These are phyloP conservation scores for Colletotrichum sp. DNA, from an alignment of 2,329 filamentous ascomycete genomes.

Conservation along the genomic window DNA sequence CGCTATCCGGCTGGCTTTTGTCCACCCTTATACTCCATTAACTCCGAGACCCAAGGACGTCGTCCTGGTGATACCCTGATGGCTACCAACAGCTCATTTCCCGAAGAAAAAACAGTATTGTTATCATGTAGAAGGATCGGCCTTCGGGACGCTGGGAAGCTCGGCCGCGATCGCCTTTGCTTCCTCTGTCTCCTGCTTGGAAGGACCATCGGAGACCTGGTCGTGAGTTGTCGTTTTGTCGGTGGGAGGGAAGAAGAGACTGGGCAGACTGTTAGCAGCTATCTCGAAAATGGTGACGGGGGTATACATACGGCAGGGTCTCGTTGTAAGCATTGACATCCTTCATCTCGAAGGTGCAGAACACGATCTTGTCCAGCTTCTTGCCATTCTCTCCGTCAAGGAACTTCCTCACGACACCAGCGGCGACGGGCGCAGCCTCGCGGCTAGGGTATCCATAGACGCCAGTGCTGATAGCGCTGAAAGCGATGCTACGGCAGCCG, in stretches of 20 bases:
- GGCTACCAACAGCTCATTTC: neutral
- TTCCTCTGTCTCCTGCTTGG: conserved; percentile 26
- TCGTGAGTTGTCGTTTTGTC: conserved; percentile 13
- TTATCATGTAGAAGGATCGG: conserved; percentile 28
- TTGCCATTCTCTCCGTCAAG: conserved; percentile 50
- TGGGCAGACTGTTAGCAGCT: neutral
- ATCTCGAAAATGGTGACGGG: neutral
- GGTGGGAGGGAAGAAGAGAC: conserved; percentile 21
- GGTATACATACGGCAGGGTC: conserved; percentile 71
- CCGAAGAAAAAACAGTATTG: neutral
- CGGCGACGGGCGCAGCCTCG: conserved; percentile 75
- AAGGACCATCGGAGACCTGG: conserved; percentile 23
- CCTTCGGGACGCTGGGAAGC: conserved; percentile 40
- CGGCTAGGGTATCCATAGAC: conserved; percentile 84
- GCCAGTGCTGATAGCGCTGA: conserved; percentile 86
- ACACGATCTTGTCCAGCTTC: conserved; percentile 76
- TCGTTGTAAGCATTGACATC: conserved; percentile 77
- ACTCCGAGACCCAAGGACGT: neutral
- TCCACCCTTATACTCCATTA: neutral
- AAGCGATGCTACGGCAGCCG: conserved; percentile 75
- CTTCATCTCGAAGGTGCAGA: conserved; percentile 83
- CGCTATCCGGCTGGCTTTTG: neutral
- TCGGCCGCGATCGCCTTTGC: conserved; percentile 30
- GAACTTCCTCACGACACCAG: conserved; percentile 61
- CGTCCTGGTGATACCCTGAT: neutral